Evolutionary conservation across 176 grass and related monocot genomes (phyloP).

Genomic region (Aegilops umbellulata): DNA sequence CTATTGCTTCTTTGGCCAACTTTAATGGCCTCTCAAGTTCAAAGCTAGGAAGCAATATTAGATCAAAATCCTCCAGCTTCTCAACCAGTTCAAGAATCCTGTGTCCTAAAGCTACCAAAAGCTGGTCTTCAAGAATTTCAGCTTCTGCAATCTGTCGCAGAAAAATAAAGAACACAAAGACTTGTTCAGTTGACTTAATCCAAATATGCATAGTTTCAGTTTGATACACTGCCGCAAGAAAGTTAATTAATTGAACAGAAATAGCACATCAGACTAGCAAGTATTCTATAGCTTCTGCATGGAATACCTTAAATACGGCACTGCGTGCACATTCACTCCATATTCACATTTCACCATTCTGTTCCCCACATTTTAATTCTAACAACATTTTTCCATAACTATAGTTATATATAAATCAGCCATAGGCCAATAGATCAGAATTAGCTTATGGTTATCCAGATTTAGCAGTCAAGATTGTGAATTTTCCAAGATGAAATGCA

Average conservation of each 20-base stretch:
- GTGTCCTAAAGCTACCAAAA: constrained; percentile 94
- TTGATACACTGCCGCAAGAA: neutral
- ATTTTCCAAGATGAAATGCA: constrained; percentile 1
- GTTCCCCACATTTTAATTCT: neutral
- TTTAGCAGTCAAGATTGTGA: neutral
- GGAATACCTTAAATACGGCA: neutral
- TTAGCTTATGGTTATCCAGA: neutral
- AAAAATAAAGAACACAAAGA: neutral
- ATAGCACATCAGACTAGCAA: neutral
- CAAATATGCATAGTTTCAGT: neutral
- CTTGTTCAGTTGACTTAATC: neutral
- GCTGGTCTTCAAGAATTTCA: constrained; percentile 89
- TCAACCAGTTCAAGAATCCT: constrained; percentile 96
- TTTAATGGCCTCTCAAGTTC: constrained; percentile 76
- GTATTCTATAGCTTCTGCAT: neutral
- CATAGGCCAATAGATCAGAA: neutral
- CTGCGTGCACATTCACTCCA: neutral
- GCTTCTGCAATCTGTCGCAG: constrained; percentile 79
- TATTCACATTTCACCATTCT: neutral
- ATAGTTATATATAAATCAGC: neutral
- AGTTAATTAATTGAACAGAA: neutral
- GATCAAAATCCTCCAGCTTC: constrained; percentile 87
- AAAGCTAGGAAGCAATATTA: constrained; percentile 79
- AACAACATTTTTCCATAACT: neutral
- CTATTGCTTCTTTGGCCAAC: constrained; percentile 93